Evolutionary conservation across 805 yeast genomes (phyloP), one percentile per base, ranked within the genome.

Genomic region (Saccharomycopsis olivae): DNA sequence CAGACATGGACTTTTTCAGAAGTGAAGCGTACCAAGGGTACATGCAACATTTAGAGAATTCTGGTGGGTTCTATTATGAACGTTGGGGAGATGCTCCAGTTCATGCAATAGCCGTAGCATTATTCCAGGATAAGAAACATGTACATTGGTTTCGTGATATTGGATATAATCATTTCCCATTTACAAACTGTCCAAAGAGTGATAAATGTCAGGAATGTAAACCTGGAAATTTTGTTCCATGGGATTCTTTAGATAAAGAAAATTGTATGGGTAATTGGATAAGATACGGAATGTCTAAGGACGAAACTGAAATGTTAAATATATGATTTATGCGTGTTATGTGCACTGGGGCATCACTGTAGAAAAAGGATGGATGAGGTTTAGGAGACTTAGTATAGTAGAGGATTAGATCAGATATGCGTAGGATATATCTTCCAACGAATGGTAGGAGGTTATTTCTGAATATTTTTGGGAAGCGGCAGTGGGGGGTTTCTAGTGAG

Each of bases 1-100:
- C 78, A 10, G 78, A 82, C 51, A 69, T 86, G 81, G 89, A 86
- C 48, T 86, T 86, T 50, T 80, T 66, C 59, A 61, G 95, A 38
- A 60, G 69, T 18, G 77, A 80, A 40, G 73, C 86, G 1, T 86
- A 85, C 53, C 61, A 65, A 29, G 58, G 60, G 10, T 85, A 81
- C 74, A 72, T 78, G 51, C 61, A 78, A 24, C 60, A 65, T 51
- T 59, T 86, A 29, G 95, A 85, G 42, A 46, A 65, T 3, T 58
- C 76, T 1, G 92, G 94, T 14, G 89, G 89, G 3, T 85, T 85
- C 52, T 86, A 83, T 56, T 86, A 86, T 52, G 95, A 87, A 56
- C 61, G 95, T 41, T 85, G 95, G 95, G 95, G 95, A 2, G 95
- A 85, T 62, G 95, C 94, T 0, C 95, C 95, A 0, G 92, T 85